Conservation (phyloP, 2,329 filamentous ascomycete species). For the Aureobasidium sp. region DNA sequence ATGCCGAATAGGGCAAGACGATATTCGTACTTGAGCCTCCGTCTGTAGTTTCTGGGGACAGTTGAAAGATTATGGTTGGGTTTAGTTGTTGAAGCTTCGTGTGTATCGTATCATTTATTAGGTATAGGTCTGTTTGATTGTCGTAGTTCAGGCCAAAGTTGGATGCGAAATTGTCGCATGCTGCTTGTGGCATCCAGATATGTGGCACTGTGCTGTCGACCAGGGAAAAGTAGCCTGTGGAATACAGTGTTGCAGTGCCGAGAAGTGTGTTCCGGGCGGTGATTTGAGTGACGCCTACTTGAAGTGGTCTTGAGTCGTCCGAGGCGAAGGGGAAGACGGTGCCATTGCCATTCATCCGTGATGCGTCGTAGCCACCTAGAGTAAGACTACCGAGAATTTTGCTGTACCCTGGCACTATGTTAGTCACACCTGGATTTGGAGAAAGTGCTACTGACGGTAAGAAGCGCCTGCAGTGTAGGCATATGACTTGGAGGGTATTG, state of each 20-base stretch:
- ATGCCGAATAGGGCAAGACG: conserved; percentile 39
- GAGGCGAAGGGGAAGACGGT: conserved; percentile 48
- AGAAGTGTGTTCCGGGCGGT: conserved; percentile 24
- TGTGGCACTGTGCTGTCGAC: conserved; percentile 34
- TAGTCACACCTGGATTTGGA: background rate
- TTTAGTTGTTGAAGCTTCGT: conserved; percentile 26
- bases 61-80: conserved; percentile 36
- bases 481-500: conserved; percentile 30
- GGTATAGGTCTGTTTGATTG: conserved; percentile 25
- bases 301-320: conserved; percentile 47
- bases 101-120: conserved; percentile 30
- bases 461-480: conserved; percentile 33
- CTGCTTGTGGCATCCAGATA: conserved; percentile 31
- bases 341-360: conserved; percentile 53
- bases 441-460: conserved; percentile 14
- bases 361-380: conserved; percentile 61
- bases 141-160: conserved; percentile 32
- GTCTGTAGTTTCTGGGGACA: conserved; percentile 30
- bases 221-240: conserved; percentile 33
- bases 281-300: conserved; percentile 48
- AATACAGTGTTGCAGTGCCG: conserved; percentile 28
- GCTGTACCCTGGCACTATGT: conserved; percentile 28
- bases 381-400: conserved; percentile 43
- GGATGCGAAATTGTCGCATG: conserved; percentile 27
- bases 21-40: conserved; percentile 33